phyloP scores from a whole-genome alignment of 2,329 filamentous ascomycete species.

The Botrytis aclada region DNA sequence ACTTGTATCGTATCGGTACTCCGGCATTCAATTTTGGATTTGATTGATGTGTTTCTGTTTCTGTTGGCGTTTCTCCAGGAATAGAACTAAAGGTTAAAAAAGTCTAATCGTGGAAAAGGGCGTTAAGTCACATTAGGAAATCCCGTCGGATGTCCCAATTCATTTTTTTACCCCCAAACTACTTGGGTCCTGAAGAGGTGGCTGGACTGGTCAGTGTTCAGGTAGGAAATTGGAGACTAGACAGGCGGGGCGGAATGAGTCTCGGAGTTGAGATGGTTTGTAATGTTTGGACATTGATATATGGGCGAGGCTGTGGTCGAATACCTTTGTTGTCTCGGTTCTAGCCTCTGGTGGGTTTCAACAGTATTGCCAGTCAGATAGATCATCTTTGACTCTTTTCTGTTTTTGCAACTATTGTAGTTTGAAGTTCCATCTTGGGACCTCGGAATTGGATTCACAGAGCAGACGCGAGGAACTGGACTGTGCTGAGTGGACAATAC shows the following conservation, averaged over 20 bases:
- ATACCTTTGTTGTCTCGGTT: slow-evolving; percentile 8
- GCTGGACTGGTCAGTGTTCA: neutral
- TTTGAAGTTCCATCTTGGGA: neutral
- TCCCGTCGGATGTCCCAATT: slow-evolving; percentile 13
- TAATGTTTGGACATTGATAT: slow-evolving; percentile 16
- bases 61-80: slow-evolving; percentile 6
- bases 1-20: slow-evolving; percentile 1
- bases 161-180: neutral
- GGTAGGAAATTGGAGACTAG: neutral
- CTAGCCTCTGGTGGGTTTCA: slow-evolving; percentile 4
- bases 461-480: neutral
- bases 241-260: slow-evolving; percentile 1
- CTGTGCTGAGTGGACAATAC: neutral
- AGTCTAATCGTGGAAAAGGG: neutral
- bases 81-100: neutral
- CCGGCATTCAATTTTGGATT: slow-evolving; percentile 1
- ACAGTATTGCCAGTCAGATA: slow-evolving; percentile 7
- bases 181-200: neutral
- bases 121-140: neutral
- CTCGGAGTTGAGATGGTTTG: neutral
- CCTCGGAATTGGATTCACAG: neutral
- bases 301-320: slow-evolving; percentile 19
- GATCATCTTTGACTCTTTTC: neutral
- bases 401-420: neutral
- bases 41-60: slow-evolving; percentile 5